Base-by-base conservation (phyloP, 2,329 filamentous ascomycete species). In the Diaporthe capsici region DNA sequence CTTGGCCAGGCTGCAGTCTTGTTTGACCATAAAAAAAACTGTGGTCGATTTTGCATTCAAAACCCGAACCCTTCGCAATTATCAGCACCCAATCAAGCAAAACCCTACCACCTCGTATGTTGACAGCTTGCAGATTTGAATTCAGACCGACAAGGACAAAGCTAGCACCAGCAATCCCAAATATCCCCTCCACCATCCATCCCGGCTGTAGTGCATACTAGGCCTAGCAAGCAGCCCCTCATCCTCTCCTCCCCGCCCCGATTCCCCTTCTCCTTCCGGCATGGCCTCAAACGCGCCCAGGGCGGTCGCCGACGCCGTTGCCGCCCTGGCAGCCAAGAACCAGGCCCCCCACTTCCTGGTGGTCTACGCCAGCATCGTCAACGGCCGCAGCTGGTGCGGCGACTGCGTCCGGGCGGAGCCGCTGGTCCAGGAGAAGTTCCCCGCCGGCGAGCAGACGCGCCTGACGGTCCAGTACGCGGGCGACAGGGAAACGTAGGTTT, bases 391-490 rank as follows among this genome's bases (percentile, higher is more conserved):
- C 39, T 81, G 80, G 80, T 81, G 80, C 70, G 78, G 79, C 22
- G 80, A 81, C 67, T 81, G 79, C 76, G 71, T 77, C 9, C 74
- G 65, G n/a, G 80, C 80, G 7, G 80, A 81, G 65, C 63, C 79
- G 12, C 75, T 81, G 47, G 55, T 81, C 17, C 76, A 79, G 57
- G 76, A 71, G 20, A 79, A 80, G 37, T 81, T 81, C 73, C 77
- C 70, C 0, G 73, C 71, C 12, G 68, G 71, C 25, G 77, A 75
- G 31, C 61, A 78, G 13, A 42, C 51, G 42, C 67, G 65, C 15
- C 34, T 76, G 22, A 61, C 71, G 28, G 75, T 79, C 20, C 76
- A 80, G 10, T 80, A 80, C 67, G 80, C 80, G 8, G 80, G 80
- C 3, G 76, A 78, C 37, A 73, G 44, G 60, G 77, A 76, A 28